A percentile compares a stretch with the other conserved stretches of the same genome.
Evolutionary conservation across 768 basidiomycete species (phyloP).

Genomic region (Pleurotus tuoliensis): DNA sequence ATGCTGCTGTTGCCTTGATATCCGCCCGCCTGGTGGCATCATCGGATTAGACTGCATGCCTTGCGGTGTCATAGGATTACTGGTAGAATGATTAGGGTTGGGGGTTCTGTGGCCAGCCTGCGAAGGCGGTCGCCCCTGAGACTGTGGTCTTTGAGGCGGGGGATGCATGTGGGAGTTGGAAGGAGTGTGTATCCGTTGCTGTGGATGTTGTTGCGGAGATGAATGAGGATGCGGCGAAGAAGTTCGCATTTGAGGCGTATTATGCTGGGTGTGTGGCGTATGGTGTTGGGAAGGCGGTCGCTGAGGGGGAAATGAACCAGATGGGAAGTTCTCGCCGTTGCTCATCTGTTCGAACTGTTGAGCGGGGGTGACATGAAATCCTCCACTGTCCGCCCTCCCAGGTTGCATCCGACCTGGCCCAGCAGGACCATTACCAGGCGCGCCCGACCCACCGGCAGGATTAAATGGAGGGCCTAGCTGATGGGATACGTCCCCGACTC

Average conservation of each 20-base stretch:
- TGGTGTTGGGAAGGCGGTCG: conserved; percentile 30
- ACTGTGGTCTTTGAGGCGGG: conserved; percentile 45
- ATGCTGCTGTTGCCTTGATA: conserved; percentile 6
- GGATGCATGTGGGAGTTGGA: conserved; percentile 44
- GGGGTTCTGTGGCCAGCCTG: conserved; percentile 32
- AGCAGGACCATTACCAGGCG: conserved; percentile 25
- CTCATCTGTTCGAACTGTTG: conserved; percentile 61
- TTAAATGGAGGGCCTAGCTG: conserved; percentile 20
- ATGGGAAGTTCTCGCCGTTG: conserved; percentile 25
- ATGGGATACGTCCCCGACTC: conserved; percentile 38
- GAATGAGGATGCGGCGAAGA: conserved; percentile 22
- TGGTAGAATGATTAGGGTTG: conserved; percentile 11
- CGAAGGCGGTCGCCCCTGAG: conserved; percentile 50
- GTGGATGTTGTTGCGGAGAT: conserved; percentile 26
- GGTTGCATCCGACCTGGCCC: conserved; percentile 12
- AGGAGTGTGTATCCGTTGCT: conserved; percentile 32
- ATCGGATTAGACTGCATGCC: neutral
- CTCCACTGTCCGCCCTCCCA: conserved; percentile 26
- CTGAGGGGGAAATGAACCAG: conserved; percentile 30
- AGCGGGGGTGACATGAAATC: conserved; percentile 56
- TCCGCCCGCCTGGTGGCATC: neutral
- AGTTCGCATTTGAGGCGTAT: conserved; percentile 19
- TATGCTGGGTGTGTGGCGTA: conserved; percentile 40
- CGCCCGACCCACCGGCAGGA: conserved; percentile 26
- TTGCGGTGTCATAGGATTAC: neutral